Conservation (phyloP, 2,329 filamentous ascomycete species). For the Lachnum nothofagi region DNA sequence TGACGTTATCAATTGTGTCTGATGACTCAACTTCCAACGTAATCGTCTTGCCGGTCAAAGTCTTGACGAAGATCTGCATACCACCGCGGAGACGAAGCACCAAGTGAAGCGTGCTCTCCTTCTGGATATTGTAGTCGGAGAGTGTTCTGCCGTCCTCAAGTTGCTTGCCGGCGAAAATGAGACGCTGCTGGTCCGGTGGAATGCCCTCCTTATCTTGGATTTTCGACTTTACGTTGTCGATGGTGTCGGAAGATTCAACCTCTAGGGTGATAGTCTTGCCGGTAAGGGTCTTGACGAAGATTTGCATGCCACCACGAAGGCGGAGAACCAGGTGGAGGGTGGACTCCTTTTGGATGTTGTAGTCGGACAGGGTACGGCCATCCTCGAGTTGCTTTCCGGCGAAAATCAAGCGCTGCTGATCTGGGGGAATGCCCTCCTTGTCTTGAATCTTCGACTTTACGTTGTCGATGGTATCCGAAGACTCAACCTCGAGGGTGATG, state of each 20-base stretch:
- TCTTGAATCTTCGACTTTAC: no score
- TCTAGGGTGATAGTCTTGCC: constrained; percentile 41
- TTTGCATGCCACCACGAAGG: constrained; percentile 75
- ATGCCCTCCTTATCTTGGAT: no score
- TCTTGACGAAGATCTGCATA: constrained; percentile 72
- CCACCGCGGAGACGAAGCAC: constrained; percentile 68
- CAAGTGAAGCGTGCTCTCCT: constrained; percentile 66
- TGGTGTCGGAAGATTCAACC: no score
- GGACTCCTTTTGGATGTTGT: constrained; percentile 75
- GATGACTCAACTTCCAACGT: constrained; percentile 64
- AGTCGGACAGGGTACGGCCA: no score
- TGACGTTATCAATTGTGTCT: constrained; percentile 68
- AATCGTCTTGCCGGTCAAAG: constrained; percentile 65
- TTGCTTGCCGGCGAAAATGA: constrained; percentile 35
- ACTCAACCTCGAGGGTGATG: no score
- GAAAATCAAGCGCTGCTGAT: no score
- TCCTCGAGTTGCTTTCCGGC: no score
- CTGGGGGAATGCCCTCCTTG: no score
- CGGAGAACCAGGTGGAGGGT: constrained; percentile 77
- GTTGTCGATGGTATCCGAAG: no score
- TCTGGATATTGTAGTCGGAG: constrained; percentile 88
- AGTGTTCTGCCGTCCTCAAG: constrained; percentile 71
- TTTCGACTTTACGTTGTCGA: no score
- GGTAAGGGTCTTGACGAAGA: constrained; percentile 66
- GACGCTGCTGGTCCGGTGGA: no score